Evolutionary conservation across 1,284 basidiomycete species (phyloP).

Genomic region (Athelia psychrophila): DNA sequence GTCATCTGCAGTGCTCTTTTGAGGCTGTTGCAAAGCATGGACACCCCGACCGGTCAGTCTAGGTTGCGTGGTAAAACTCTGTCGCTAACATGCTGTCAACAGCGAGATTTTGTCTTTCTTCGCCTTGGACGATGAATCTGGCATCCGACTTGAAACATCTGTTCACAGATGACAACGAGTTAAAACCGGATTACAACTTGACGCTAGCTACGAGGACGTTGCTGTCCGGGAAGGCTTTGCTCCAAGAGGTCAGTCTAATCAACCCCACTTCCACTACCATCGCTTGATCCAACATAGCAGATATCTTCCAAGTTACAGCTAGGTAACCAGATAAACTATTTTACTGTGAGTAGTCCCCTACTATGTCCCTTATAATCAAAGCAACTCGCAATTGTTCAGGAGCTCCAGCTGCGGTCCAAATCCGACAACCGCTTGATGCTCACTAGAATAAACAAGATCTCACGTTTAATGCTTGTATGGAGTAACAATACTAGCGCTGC

Average conservation of each 20-base stretch:
- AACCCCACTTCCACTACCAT: too few relatives aligned
- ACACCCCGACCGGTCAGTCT: constrained; percentile 31
- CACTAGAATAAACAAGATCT: too few relatives aligned
- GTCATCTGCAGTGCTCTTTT: constrained; percentile 47
- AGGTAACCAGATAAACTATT: too few relatives aligned
- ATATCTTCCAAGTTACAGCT: too few relatives aligned
- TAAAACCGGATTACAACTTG: not conserved
- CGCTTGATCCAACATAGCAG: too few relatives aligned
- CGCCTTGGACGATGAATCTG: constrained; percentile 50
- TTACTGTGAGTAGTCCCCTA: too few relatives aligned
- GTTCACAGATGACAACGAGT: not conserved
- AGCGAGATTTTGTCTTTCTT: constrained; percentile 34
- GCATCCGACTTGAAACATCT: constrained; percentile 23
- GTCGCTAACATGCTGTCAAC: not conserved
- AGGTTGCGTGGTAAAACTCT: constrained; percentile 1
- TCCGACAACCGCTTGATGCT: too few relatives aligned
- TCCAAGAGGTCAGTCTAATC: not conserved
- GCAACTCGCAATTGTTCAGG: too few relatives aligned
- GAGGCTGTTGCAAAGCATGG: constrained; percentile 28
- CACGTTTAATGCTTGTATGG: too few relatives aligned
- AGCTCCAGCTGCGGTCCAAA: too few relatives aligned
- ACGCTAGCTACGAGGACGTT: not conserved
- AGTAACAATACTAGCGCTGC: too few relatives aligned
- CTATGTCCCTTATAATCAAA: too few relatives aligned
- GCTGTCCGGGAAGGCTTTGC: not conserved